phyloP scores from a whole-genome alignment of 1,284 basidiomycete species.

The Takashimella koratensis region DNA sequence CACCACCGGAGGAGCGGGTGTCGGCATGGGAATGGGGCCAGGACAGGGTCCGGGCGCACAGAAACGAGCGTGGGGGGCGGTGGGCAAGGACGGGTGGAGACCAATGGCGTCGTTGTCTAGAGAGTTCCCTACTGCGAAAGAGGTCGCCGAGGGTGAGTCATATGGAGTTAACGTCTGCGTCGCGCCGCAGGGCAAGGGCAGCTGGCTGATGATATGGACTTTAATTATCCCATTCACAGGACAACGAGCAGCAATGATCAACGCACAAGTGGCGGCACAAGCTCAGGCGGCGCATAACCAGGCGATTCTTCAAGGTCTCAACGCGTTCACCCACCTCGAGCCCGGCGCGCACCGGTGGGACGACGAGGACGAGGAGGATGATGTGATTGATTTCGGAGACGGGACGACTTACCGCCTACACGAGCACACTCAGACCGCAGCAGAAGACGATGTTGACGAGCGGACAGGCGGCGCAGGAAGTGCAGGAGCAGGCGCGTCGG shows the following conservation, averaged over 20 bases:
- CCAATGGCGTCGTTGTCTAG: constrained; percentile 24
- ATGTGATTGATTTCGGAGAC: constrained; percentile 88
- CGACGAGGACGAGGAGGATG: constrained; percentile 86
- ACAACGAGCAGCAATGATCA: constrained; percentile 32
- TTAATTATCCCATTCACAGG: constrained; percentile 13
- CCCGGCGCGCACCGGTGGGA: constrained; percentile 95
- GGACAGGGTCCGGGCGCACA: constrained; percentile 27
- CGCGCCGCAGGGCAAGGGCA: too few species aligned
- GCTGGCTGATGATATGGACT: neutral
- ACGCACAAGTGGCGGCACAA: constrained; percentile 43
- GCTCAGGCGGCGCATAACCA: constrained; percentile 57
- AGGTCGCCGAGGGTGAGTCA: constrained; percentile 71
- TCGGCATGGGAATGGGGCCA: constrained; percentile 26
- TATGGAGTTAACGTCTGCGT: too few species aligned
- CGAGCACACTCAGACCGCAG: constrained; percentile 25
- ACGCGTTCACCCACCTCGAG: constrained; percentile 87
- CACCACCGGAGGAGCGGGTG: constrained; percentile 5
- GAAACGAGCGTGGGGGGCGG: constrained; percentile 21
- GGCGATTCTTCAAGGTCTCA: constrained; percentile 56
- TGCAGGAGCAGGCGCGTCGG: too few species aligned
- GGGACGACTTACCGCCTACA: constrained; percentile 75
- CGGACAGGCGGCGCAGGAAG: too few species aligned
- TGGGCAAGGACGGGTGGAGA: constrained; percentile 17
- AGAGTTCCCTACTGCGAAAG: constrained; percentile 83
- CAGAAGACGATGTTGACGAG: neutral